Evolutionary conservation across 2,329 filamentous ascomycete species (phyloP).

Genomic region (Tympanopsis confertula): DNA sequence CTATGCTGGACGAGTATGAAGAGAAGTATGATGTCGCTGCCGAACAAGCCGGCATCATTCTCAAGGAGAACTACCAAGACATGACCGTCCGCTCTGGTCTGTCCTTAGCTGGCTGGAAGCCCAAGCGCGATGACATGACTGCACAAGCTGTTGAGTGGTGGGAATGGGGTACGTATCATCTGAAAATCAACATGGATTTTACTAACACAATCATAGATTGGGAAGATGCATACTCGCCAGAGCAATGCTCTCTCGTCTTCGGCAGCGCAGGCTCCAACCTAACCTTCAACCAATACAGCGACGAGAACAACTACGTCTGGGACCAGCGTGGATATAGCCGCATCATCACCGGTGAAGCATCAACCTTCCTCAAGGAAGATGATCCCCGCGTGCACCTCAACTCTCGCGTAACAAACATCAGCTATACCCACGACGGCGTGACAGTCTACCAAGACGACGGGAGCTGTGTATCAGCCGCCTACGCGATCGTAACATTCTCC

Average conservation of each 20-base stretch:
- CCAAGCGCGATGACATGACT: constrained; percentile 35
- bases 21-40: constrained; percentile 30
- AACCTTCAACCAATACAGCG: constrained; percentile 50
- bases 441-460: constrained; percentile 39
- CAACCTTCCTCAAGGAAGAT: constrained; percentile 39
- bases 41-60: constrained; percentile 41
- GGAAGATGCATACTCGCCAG: constrained; percentile 45
- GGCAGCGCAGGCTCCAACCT: constrained; percentile 44
- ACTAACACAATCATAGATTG: constrained; percentile 27
- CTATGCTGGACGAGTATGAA: constrained; percentile 37
- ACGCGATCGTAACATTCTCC: constrained; percentile 57
- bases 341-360: constrained; percentile 43
- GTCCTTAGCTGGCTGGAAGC: constrained; percentile 49
- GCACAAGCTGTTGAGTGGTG: constrained; percentile 51
- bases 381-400: constrained; percentile 46
- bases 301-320: constrained; percentile 47
- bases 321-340: constrained; percentile 50
- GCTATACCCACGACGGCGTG: constrained; percentile 38
- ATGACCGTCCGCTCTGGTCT: constrained; percentile 45
- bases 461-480: constrained; percentile 43
- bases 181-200: neutral
- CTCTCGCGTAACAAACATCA: constrained; percentile 41
- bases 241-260: constrained; percentile 41
- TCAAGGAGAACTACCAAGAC: constrained; percentile 49
- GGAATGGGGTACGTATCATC: constrained; percentile 12